Evolutionary conservation across 176 grass and related monocot species (phyloP).

Genomic region (Eleusine coracana): DNA sequence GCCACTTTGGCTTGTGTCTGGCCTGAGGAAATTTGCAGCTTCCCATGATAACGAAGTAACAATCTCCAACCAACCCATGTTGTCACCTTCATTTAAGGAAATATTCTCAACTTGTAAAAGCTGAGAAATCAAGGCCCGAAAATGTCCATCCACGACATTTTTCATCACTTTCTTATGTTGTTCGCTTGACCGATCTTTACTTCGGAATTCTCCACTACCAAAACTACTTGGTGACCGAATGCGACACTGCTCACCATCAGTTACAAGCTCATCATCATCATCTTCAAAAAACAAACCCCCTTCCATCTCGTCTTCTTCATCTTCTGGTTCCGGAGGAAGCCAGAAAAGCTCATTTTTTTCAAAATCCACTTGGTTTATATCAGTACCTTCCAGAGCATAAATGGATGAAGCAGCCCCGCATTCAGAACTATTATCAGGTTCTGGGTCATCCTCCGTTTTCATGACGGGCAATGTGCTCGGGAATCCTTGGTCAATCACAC

Average conservation of each 20-base stretch:
- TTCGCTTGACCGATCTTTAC: conserved; percentile 59
- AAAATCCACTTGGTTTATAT: conserved; percentile 70
- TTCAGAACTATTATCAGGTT: conserved; percentile 83
- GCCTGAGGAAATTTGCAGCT: conserved; percentile 85
- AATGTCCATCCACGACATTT: conserved; percentile 83
- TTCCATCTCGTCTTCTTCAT: conserved; percentile 76
- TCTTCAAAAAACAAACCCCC: conserved; percentile 48
- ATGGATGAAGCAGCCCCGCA: conserved; percentile 79
- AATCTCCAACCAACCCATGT: conserved; percentile 88
- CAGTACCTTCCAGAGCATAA: conserved; percentile 71
- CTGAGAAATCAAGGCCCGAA: conserved; percentile 85
- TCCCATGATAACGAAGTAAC: conserved; percentile 82
- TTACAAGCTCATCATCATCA: conserved; percentile 42
- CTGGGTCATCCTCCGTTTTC: conserved; percentile 80
- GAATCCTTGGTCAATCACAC: conserved; percentile 42
- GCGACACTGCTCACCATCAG: conserved; percentile 37
- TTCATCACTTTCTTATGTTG: conserved; percentile 89
- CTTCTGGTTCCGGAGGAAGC: conserved; percentile 90
- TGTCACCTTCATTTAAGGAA: conserved; percentile 59
- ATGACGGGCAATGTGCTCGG: conserved; percentile 25
- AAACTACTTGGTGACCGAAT: conserved; percentile 73
- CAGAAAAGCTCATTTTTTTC: conserved; percentile 80
- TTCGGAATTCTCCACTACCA: conserved; percentile 60
- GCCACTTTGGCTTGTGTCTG: conserved; percentile 77
- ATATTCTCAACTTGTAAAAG: conserved; percentile 83